phyloP scores from a whole-genome alignment of 768 basidiomycete species.

The Pulveroboletus sp. region DNA sequence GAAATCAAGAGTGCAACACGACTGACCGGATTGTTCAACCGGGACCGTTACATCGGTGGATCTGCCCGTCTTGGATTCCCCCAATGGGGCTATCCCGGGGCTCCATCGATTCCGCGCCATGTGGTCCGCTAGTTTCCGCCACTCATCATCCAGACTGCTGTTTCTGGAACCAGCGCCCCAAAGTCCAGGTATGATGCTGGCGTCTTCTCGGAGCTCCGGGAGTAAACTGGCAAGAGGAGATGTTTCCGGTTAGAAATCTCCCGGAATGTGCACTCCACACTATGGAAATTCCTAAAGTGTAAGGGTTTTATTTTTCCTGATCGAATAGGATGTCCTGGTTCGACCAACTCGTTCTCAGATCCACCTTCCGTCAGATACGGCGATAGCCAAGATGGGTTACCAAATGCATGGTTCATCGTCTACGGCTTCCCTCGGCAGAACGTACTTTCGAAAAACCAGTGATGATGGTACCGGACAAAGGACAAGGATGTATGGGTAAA shows the following conservation, averaged over 20 bases:
- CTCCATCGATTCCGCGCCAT: constrained; percentile 16
- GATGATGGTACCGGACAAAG: constrained; percentile 17
- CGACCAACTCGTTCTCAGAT: constrained; percentile 11
- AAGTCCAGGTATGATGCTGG: constrained; percentile 25
- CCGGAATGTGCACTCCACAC: constrained; percentile 7
- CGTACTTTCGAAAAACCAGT: neutral
- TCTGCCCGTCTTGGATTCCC: neutral
- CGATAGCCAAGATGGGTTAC: constrained; percentile 17
- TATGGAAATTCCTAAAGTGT: constrained; percentile 5
- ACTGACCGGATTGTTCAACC: constrained; percentile 9
- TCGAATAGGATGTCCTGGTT: constrained; percentile 6
- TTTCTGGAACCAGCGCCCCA: constrained; percentile 14
- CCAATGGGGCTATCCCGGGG: constrained; percentile 3
- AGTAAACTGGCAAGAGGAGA: constrained; percentile 6
- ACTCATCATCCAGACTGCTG: constrained; percentile 5
- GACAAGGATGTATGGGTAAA: constrained; percentile 11
- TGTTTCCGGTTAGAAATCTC: constrained; percentile 13
- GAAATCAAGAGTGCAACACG: neutral
- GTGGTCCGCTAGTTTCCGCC: constrained; percentile 22
- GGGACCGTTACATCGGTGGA: constrained; percentile 18
- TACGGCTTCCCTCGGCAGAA: neutral
- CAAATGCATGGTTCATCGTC: constrained; percentile 8
- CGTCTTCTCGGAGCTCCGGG: constrained; percentile 7
- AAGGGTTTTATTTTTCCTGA: constrained; percentile 12
- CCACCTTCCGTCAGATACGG: constrained; percentile 23